Conservation (phyloP, 768 basidiomycete species). For the Russula sp. region DNA sequence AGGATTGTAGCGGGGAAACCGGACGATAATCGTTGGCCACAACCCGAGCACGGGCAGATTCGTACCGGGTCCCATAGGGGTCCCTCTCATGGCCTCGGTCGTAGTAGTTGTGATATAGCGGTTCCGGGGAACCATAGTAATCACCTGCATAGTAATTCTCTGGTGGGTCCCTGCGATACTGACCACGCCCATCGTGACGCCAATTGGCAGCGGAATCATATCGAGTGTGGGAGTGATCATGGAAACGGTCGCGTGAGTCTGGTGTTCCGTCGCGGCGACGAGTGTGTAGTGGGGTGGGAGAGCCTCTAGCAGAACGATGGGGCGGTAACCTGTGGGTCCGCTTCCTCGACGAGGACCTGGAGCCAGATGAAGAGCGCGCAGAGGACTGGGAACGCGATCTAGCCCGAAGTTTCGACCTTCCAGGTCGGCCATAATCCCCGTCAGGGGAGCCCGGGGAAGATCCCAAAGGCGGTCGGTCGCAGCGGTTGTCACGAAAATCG, state of each 20-base stretch:
- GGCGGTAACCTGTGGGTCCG: constrained; percentile 20
- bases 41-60: constrained; percentile 5
- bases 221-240: background rate
- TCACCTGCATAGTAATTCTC: constrained; percentile 10
- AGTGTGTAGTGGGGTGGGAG: constrained; percentile 10
- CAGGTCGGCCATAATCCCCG: constrained; percentile 2
- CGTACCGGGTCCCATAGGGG: constrained; percentile 13
- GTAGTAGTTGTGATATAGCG: constrained; percentile 8
- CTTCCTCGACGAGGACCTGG: constrained; percentile 19
- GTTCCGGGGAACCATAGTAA: constrained; percentile 14
- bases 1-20: constrained; percentile 24
- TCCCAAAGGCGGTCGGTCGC: constrained; percentile 8
- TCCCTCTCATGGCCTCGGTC: constrained; percentile 21
- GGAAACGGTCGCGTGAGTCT: constrained; percentile 13
- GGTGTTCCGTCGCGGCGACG: constrained; percentile 16
- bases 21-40: constrained; percentile 23
- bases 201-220: constrained; percentile 16
- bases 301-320: constrained; percentile 14
- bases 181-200: constrained; percentile 15
- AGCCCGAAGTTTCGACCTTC: constrained; percentile 11
- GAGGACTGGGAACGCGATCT: constrained; percentile 16
- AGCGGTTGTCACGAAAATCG: constrained; percentile 10
- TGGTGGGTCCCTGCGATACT: constrained; percentile 12
- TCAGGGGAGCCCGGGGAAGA: constrained; percentile 14
- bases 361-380: constrained; percentile 19